phyloP scores from a whole-genome alignment of 2,329 filamentous ascomycete genomes.

The Dactylellina parvicollis region DNA sequence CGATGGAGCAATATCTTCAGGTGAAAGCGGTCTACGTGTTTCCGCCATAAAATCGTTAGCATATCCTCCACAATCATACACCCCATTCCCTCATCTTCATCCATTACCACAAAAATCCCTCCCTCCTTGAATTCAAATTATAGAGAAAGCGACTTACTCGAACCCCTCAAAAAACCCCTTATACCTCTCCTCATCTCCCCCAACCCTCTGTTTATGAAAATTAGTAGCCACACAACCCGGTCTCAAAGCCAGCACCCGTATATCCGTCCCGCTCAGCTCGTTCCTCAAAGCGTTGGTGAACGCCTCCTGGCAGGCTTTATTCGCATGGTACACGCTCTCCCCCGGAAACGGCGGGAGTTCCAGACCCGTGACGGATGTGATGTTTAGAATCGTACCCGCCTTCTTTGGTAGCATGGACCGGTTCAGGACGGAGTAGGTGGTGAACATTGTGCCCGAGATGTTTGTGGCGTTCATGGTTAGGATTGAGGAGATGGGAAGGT shows the following conservation, averaged over 20 bases:
- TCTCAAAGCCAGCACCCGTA: background rate
- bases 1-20: background rate
- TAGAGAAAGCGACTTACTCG: background rate
- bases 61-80: background rate
- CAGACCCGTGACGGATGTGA: background rate
- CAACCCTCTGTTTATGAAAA: background rate
- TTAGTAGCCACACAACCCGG: background rate
- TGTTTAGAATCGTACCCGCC: background rate
- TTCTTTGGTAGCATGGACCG: background rate
- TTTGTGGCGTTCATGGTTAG: background rate
- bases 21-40: background rate
- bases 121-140: no score
- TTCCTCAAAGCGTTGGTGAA: background rate
- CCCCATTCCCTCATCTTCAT: background rate
- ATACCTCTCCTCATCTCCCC: background rate
- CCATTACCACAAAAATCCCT: no score
- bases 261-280: background rate
- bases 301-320: background rate
- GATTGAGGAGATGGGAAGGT: background rate
- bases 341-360: background rate
- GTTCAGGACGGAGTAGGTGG: background rate
- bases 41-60: no score
- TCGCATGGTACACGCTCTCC: background rate
- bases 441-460: background rate
- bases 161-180: background rate